Percentiles rank a stretch among this genome's conserved stretches.
Conservation (phyloP, 306 rosid species). For the Malus fusca region DNA sequence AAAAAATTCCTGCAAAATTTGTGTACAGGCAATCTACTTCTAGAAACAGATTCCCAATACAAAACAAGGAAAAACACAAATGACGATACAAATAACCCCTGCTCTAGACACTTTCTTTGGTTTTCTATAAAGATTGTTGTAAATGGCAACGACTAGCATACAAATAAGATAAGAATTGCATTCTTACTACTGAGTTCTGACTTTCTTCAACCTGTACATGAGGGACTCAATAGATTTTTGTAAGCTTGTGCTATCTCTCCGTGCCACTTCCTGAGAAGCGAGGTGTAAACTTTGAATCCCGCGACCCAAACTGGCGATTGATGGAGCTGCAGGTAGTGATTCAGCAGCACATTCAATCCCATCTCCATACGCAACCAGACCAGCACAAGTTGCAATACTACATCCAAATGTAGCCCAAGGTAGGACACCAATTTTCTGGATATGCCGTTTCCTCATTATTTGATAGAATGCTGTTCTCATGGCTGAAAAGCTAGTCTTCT, state of each 20-base stretch:
- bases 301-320: constrained; percentile 72
- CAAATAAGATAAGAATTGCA: not conserved
- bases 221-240: constrained; percentile 52
- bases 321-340: constrained; percentile 59
- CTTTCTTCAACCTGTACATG: constrained; percentile 43
- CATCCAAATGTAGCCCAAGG: constrained; percentile 76
- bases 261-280: constrained; percentile 39
- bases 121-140: not conserved
- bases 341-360: constrained; percentile 67
- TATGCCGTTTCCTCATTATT: constrained; percentile 65
- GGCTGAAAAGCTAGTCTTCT: constrained; percentile 69
- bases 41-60: not conserved
- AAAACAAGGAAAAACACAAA: not conserved
- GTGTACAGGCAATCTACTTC: not conserved
- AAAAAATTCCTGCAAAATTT: not conserved
- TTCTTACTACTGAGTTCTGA: constrained; percentile 33
- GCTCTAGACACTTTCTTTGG: not conserved
- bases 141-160: not conserved
- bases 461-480: constrained; percentile 76
- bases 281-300: constrained; percentile 55
- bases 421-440: constrained; percentile 43
- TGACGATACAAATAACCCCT: not conserved
- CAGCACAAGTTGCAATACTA: constrained; percentile 59
- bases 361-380: constrained; percentile 60
- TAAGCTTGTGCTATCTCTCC: constrained; percentile 48